Base-by-base conservation (phyloP, 1,284 basidiomycete species). In the Mrakiaceae sp. region DNA sequence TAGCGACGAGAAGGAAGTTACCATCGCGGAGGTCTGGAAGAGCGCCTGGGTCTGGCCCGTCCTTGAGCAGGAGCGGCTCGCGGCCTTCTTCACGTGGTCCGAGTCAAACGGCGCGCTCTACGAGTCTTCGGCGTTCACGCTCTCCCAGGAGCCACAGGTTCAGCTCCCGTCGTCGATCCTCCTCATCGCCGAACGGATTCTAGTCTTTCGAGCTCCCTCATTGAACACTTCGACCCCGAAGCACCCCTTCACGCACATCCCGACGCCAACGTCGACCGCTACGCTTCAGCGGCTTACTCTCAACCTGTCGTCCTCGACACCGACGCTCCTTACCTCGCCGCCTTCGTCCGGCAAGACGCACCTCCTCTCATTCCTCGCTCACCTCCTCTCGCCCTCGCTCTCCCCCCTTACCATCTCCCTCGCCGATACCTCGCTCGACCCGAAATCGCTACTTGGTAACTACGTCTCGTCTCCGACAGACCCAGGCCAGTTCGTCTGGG, bases 401-500 rank as follows among this genome's bases (percentile, higher is more conserved):
- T 79, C 79, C n/a, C 82, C 88, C 64, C 82, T 97, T 60, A 87
- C 84, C 3, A 87, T 98, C 66, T 88, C 96, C 68, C 85, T 98
- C 50, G 90, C 92, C 5, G 94, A 96, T 70, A 93, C 91, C 0
- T 96, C 90, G 2, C 82, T 99, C 63, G 96, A 99, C 73, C 87
- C 95, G 48, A 90, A 96, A 59, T 87, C 92, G 0, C 82, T 99
- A 1, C 82, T 99, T 47, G 96, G 96, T 5, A 95, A 92, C 2
- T 96, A 98, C 68, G 80, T 92, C 3, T 96, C 95, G 1, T 97
- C 94, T 0, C 81, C 88, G 0, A 86, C 83, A 1, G 83, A 84
- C 51, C 87, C 91, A 0, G 96, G 96, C 9, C 86, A 86, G 0
- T 99, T 98, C 70, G 90, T 95, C 72, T 98, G 94, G 88, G 89